Evolutionary conservation across 23 red algal genomes (phyloP).

Genomic region (Gracilariopsis chorda): DNA sequence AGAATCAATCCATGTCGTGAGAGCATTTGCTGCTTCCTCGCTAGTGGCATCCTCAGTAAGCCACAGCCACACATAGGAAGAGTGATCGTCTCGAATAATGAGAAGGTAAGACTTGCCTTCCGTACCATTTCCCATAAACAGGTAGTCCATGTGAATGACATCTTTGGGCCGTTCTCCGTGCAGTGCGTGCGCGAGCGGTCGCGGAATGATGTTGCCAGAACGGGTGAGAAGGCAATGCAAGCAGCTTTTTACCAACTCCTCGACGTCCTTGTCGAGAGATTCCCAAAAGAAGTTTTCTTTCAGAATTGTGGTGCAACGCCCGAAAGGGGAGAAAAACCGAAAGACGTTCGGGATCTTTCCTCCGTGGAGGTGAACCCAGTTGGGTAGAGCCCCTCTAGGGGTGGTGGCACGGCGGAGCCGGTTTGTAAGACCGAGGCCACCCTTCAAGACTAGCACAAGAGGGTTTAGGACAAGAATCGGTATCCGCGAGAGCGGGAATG

Average conservation of each 20-base stretch:
- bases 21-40: not conserved
- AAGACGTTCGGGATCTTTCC: too few relatives aligned
- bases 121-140: not conserved
- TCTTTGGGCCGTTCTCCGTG: not conserved
- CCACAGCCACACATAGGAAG: not conserved
- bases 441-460: too few relatives aligned
- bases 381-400: not conserved
- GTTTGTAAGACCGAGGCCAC: too few relatives aligned
- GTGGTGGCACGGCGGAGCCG: not conserved
- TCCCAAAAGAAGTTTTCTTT: not conserved
- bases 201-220: not conserved
- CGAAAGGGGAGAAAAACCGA: too few relatives aligned
- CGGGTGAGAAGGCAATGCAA: not conserved
- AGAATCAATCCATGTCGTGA: not conserved
- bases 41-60: not conserved
- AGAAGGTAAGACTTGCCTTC: not conserved
- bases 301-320: not conserved
- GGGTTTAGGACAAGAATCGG: too few relatives aligned
- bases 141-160: conserved; percentile 12
- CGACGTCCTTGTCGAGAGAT: not conserved
- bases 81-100: not conserved
- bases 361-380: too few relatives aligned
- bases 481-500: too few relatives aligned
- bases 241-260: not conserved
- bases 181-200: not conserved